Conservation (phyloP, 2,329 filamentous ascomycete genomes). For the Ambrosiella beaveri region DNA sequence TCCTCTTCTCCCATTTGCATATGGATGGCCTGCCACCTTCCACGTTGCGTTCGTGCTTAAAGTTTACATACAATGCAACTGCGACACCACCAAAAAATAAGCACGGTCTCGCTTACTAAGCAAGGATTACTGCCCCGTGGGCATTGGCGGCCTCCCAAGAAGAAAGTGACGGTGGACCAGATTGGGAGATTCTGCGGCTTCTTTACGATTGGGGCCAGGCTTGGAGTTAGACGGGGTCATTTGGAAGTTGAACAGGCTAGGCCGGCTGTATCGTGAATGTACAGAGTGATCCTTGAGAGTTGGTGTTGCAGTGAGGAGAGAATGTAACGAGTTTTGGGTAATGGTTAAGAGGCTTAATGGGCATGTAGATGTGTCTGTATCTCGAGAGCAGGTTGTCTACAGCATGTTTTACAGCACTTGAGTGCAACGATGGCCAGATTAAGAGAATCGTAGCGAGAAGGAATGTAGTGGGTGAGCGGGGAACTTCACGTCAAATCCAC, state of each 20-base stretch:
- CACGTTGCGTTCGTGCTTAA: not conserved
- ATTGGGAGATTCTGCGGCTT: not conserved
- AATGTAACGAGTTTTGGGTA: no score
- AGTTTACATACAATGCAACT: not conserved
- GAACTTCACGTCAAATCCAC: not conserved
- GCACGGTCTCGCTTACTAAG: not conserved
- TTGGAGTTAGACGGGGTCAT: no score
- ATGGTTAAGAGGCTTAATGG: no score
- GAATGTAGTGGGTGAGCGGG: not conserved
- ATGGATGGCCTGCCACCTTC: not conserved
- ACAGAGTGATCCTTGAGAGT: no score
- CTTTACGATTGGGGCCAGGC: no score
- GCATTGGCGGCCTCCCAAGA: not conserved
- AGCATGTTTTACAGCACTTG: not conserved
- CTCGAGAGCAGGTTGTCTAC: no score
- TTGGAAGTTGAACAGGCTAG: no score
- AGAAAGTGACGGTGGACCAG: not conserved
- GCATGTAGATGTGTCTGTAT: no score
- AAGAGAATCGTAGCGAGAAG: not conserved
- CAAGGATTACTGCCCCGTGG: not conserved
- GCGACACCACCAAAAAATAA: no score
- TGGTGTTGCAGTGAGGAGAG: no score
- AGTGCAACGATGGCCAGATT: not conserved
- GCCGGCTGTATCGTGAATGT: no score
- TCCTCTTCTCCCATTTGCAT: not conserved